A percentile compares a stretch with the other conserved stretches of the same genome.
Evolutionary conservation across 331 rosid species (phyloP).

Genomic region (Phaseolus coccineus): DNA sequence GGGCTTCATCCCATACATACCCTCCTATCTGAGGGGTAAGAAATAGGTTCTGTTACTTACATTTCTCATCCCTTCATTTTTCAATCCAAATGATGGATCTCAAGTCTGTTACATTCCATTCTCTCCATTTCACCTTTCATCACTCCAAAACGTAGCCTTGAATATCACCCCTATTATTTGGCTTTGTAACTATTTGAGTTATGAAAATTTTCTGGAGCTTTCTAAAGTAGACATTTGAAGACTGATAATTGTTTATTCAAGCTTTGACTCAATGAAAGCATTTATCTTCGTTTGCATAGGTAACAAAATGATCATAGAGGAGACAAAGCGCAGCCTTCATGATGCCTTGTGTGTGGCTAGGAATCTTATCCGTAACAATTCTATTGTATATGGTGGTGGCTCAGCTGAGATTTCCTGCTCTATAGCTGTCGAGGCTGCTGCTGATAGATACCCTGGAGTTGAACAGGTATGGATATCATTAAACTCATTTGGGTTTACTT

Average conservation of each 20-base stretch:
- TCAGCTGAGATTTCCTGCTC: constrained; percentile 94
- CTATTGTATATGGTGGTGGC: constrained; percentile 97
- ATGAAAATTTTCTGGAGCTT: neutral
- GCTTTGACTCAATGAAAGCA: constrained; percentile 28
- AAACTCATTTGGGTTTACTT: neutral
- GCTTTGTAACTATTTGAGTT: neutral
- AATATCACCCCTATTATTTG: constrained; percentile 9
- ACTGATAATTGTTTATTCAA: constrained; percentile 12
- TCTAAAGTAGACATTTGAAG: neutral
- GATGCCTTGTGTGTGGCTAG: constrained; percentile 98
- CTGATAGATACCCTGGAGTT: constrained; percentile 92
- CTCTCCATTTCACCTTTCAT: neutral
- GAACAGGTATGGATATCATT: constrained; percentile 72
- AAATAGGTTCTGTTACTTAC: neutral
- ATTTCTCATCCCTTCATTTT: neutral
- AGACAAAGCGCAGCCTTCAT: constrained; percentile 96
- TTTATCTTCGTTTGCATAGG: constrained; percentile 56
- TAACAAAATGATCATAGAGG: constrained; percentile 98
- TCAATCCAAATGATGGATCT: neutral
- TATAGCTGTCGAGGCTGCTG: constrained; percentile 90
- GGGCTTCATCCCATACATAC: neutral
- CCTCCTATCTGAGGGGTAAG: neutral
- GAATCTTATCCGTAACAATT: constrained; percentile 96
- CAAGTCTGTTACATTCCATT: neutral
- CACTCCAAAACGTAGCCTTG: neutral